Base-by-base conservation (phyloP, 257 asterid species). In the Salvia miltiorrhiza region DNA sequence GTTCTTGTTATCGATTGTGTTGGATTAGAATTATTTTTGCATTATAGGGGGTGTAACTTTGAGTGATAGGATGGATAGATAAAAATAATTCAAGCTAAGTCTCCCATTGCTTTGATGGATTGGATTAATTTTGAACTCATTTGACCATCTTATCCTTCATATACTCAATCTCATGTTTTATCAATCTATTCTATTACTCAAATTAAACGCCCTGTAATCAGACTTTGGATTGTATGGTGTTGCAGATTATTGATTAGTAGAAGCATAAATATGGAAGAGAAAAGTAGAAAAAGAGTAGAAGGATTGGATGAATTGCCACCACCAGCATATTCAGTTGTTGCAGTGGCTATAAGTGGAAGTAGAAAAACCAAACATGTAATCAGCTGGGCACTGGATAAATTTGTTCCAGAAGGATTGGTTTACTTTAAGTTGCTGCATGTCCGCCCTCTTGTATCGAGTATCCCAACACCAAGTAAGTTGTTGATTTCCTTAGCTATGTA, bases 341-440 rank as follows among this genome's bases (percentile, higher is more conserved):
- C 84, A 4, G 71, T 93, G 59, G 97, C 95, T 60, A 64, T 90
- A 10, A 88, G 77, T 73, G 90, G 88, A 65, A 84, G 83, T 58
- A 80, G 44, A 69, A 87, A 81, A 55, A 76, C 87, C 85, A 85
- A 86, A 78, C 47, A 70, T 70, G 80, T 84, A 17, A 67, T 93
- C 35, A 84, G 65, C 20, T 93, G 97, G 98, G 98, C 98, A n/a
- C 72, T 93, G 78, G 97, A 93, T 8, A 93, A 90, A 67, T 88
- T 93, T 70, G 86, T 84, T n/a, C 85, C 88, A n/a, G 92, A 93
- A 76, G 92, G 90, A 53, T 63, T 65, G 49, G 60, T 80, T 69
- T 67, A 62, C 81, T 87, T 90, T 89, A 87, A 40, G 71, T 63
- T 93, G 79, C 79, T 93, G 9, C 88, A 88, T 17, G 84, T 93